Evolutionary conservation across 2,329 filamentous ascomycete species (phyloP).

Genomic region (Colletotrichum tropicale): DNA sequence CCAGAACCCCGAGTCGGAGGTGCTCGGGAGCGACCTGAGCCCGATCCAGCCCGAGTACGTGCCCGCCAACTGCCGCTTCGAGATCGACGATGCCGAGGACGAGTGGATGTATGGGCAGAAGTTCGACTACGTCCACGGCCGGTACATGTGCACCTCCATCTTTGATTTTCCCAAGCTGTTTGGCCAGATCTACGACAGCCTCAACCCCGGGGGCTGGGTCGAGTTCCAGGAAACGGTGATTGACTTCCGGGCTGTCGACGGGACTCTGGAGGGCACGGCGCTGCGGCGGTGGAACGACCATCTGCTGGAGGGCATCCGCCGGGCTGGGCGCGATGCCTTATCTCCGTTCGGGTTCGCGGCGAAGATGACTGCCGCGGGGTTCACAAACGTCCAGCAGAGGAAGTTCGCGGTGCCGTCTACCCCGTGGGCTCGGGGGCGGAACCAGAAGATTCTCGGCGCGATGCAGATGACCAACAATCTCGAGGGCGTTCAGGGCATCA

Average conservation of each 20-base stretch:
- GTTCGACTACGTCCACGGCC: conserved; percentile 16
- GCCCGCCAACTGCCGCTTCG: conserved; percentile 40
- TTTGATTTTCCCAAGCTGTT: conserved; percentile 37
- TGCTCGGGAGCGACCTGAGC: conserved; percentile 42
- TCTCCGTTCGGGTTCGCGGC: conserved; percentile 37
- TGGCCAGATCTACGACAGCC: conserved; percentile 38
- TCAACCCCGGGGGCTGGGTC: conserved; percentile 38
- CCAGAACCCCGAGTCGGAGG: conserved; percentile 31
- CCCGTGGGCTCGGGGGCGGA: conserved; percentile 37
- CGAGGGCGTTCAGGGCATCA: conserved; percentile 34
- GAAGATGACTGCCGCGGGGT: conserved; percentile 39
- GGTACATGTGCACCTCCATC: conserved; percentile 35
- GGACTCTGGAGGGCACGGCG: conserved; percentile 35
- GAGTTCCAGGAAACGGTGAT: conserved; percentile 67
- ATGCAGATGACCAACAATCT: conserved; percentile 38
- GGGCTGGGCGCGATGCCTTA: conserved; percentile 42
- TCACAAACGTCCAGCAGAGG: conserved; percentile 34
- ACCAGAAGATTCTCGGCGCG: conserved; percentile 39
- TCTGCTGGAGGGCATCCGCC: conserved; percentile 35
- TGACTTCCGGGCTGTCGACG: conserved; percentile 68
- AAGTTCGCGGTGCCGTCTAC: conserved; percentile 36
- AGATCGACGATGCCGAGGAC: conserved; percentile 39
- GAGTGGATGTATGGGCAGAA: conserved; percentile 23
- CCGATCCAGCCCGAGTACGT: conserved; percentile 44
- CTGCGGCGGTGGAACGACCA: conserved; percentile 37